Evolutionary conservation across 768 basidiomycete species (phyloP).

Genomic region (Lentinula boryana): DNA sequence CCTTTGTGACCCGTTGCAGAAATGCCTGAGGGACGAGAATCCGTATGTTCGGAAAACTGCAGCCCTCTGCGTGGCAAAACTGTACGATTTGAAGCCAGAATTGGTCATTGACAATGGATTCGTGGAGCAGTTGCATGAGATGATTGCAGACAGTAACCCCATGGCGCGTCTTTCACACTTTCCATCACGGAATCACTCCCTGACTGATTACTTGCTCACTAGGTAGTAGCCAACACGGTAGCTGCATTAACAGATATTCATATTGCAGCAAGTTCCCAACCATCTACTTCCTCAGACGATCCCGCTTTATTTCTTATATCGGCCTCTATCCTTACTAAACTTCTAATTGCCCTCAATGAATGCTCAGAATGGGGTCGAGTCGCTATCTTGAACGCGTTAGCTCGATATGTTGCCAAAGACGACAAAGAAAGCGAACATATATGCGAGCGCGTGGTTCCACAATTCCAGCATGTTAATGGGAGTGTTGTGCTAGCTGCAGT

Average conservation of each 20-base stretch:
- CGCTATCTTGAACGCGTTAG: constrained; percentile 81
- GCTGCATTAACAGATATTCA: constrained; percentile 93
- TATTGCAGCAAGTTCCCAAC: constrained; percentile 52
- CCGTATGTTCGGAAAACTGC: constrained; percentile 99
- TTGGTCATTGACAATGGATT: constrained; percentile 95
- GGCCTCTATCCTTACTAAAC: constrained; percentile 74
- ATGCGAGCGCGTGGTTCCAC: constrained; percentile 96
- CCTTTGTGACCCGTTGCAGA: constrained; percentile 90
- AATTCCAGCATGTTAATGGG: constrained; percentile 96
- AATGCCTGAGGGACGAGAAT: constrained; percentile 90
- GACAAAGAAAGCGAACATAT: constrained; percentile 98
- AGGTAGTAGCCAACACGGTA: constrained; percentile 98
- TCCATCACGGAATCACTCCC: neutral
- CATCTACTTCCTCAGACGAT: constrained; percentile 49
- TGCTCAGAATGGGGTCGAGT: constrained; percentile 99
- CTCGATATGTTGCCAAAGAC: constrained; percentile 77
- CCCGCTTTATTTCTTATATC: constrained; percentile 79
- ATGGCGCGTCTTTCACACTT: constrained; percentile 57
- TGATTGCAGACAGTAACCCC: constrained; percentile 94
- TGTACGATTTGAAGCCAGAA: constrained; percentile 96
- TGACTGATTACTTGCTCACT: neutral
- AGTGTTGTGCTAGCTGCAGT: constrained; percentile 96
- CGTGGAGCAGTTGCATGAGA: constrained; percentile 79
- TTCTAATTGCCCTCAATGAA: constrained; percentile 93
- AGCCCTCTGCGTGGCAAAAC: constrained; percentile 92